Percentiles rank a stretch among this genome's conserved stretches.
These are phyloP conservation scores for Arachnopeziza araneosa DNA, from an alignment of 2,329 filamentous ascomycete genomes.

Conservation along the genomic window DNA sequence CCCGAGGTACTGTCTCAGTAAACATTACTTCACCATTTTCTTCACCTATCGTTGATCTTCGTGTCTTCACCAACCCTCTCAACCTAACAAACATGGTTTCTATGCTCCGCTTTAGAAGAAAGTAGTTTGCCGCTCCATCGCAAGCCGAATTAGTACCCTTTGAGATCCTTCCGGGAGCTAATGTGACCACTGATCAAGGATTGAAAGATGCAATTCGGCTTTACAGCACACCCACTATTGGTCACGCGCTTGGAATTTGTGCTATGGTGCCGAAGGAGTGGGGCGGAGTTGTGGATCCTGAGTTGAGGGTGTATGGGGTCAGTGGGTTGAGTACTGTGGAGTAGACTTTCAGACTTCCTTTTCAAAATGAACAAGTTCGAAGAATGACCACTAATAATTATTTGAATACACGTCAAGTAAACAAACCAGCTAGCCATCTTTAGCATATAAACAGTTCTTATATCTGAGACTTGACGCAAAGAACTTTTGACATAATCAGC, in stretches of 20 bases:
- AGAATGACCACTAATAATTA: too few relatives aligned
- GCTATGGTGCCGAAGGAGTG: constrained; percentile 21
- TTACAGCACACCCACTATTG: constrained; percentile 12
- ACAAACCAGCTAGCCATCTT: too few relatives aligned
- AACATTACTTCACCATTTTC: constrained; percentile 32
- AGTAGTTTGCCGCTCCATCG: not conserved
- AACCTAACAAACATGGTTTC: constrained; percentile 21
- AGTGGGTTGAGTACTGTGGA: constrained; percentile 24
- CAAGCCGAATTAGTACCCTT: not conserved
- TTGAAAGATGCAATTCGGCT: constrained; percentile 10
- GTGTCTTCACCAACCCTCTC: constrained; percentile 22
- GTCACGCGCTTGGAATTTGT: constrained; percentile 22
- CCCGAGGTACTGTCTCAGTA: constrained; percentile 53
- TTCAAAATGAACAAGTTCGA: too few relatives aligned
- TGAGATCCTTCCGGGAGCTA: not conserved
- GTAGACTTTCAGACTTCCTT: too few relatives aligned
- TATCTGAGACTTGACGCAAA: too few relatives aligned
- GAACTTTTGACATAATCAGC: too few relatives aligned
- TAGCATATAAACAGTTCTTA: too few relatives aligned
- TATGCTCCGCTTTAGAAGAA: constrained; percentile 23
- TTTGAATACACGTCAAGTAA: too few relatives aligned
- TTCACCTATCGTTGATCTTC: constrained; percentile 41
- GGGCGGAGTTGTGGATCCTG: constrained; percentile 25
- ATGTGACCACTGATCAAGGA: not conserved
- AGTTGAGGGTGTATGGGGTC: constrained; percentile 25